Conservation (phyloP, 2,329 filamentous ascomycete species). For the Penicillium sp. region DNA sequence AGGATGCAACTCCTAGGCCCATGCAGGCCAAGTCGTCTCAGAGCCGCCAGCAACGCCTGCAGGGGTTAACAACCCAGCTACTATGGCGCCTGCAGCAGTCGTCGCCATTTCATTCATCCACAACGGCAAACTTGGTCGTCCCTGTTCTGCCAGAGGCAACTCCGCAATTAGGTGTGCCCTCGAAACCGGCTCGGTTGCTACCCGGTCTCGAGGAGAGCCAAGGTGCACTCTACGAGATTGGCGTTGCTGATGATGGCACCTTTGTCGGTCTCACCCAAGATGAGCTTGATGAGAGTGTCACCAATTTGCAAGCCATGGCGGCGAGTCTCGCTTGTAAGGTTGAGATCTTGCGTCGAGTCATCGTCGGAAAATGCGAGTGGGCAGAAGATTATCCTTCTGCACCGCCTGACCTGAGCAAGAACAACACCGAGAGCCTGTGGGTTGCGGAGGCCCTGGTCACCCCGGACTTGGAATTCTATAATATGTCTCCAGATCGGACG, state of each 20-base stretch:
- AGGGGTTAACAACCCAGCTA: conserved; percentile 90
- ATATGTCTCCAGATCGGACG: conserved; percentile 16
- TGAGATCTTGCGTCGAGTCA: conserved; percentile 73
- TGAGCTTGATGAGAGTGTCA: conserved; percentile 86
- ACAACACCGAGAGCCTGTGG: conserved; percentile 59
- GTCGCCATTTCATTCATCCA: conserved; percentile 80
- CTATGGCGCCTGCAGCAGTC: conserved; percentile 95
- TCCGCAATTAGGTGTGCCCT: conserved; percentile 54
- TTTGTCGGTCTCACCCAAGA: conserved; percentile 83
- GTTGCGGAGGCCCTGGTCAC: conserved; percentile 88
- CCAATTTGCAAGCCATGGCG: conserved; percentile 83
- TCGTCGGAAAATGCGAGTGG: conserved; percentile 75
- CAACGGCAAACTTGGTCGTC: conserved; percentile 67
- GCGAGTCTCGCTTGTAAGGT: conserved; percentile 83
- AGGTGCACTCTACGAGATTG: conserved; percentile 92
- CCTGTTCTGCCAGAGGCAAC: conserved; percentile 66
- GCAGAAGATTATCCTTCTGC: conserved; percentile 26
- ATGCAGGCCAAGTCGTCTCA: conserved; percentile 55
- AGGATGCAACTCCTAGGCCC: conserved; percentile 34
- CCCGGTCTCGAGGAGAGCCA: conserved; percentile 87
- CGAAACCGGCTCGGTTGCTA: conserved; percentile 52
- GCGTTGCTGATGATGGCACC: conserved; percentile 88
- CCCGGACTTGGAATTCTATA: conserved; percentile 57
- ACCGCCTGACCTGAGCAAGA: conserved; percentile 23
- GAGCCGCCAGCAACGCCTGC: conserved; percentile 74